Evolutionary conservation across 441 rosid genomes (phyloP).

Genomic region (Macaranga tanarius): DNA sequence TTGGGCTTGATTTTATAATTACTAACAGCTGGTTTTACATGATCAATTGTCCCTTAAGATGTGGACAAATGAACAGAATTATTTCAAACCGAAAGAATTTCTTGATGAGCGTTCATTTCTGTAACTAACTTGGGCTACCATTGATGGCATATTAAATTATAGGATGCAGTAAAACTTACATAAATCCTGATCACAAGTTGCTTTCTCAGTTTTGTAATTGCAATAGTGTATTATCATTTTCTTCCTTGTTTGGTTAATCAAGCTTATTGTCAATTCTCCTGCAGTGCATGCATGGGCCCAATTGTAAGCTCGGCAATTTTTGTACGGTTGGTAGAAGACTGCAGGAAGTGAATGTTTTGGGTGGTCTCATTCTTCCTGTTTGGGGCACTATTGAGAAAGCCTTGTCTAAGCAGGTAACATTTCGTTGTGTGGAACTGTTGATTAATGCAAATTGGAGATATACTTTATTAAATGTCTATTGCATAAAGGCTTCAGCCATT

Average conservation of each 20-base stretch:
- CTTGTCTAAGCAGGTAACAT: conserved; percentile 86
- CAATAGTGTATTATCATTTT: not conserved
- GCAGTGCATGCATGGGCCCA: conserved; percentile 99
- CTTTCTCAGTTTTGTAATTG: no score
- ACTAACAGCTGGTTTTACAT: not conserved
- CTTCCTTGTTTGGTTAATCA: not conserved
- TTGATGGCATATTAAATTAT: not conserved
- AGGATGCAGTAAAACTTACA: not conserved
- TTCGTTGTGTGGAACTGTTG: not conserved
- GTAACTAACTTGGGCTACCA: not conserved
- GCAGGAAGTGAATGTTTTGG: conserved; percentile 94
- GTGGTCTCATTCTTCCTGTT: conserved; percentile 96
- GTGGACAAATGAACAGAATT: not conserved
- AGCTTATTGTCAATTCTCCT: conserved; percentile 23
- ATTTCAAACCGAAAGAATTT: not conserved
- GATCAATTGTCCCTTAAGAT: not conserved
- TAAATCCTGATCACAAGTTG: no score
- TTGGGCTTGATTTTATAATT: not conserved
- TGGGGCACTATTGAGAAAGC: conserved; percentile 99
- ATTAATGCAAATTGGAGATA: not conserved
- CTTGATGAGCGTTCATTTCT: not conserved
- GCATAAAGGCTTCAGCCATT: not conserved
- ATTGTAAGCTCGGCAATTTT: conserved; percentile 82
- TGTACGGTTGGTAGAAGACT: conserved; percentile 95
- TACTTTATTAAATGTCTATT: not conserved